Conservation (phyloP, 139 green algal species). For the Haematococcus lacustris region DNA sequence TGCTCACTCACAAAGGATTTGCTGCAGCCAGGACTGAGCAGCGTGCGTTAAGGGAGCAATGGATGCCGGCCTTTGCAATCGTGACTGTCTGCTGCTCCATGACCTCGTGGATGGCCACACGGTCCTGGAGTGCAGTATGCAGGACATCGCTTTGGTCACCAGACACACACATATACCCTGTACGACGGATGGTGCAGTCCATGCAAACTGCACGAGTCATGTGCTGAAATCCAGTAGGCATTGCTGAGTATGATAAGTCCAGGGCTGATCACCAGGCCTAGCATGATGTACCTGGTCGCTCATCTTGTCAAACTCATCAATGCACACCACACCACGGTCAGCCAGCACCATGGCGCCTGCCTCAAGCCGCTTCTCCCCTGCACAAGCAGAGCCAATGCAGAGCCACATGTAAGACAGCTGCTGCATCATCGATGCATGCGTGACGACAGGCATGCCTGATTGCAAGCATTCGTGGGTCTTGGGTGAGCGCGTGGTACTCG, state of each 20-base stretch:
- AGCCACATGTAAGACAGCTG: too few species aligned
- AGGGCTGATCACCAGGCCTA: too few species aligned
- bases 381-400: too few species aligned
- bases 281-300: constrained; percentile 81
- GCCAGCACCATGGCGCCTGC: constrained; percentile 97
- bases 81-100: constrained; percentile 98
- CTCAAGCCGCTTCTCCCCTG: constrained; percentile 90
- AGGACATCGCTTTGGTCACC: not conserved
- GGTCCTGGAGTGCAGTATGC: constrained; percentile 48
- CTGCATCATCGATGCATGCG: too few species aligned
- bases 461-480: too few species aligned
- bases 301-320: constrained; percentile 99
- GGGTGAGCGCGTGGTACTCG: too few species aligned
- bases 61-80: constrained; percentile 97
- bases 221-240: too few species aligned
- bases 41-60: constrained; percentile 91
- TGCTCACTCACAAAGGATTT: constrained; percentile 69
- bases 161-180: too few species aligned
- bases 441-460: too few species aligned
- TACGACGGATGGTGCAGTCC: too few species aligned
- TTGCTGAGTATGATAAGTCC: too few species aligned
- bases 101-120: constrained; percentile 97
- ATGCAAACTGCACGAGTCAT: too few species aligned
- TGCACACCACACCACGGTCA: constrained; percentile 95
- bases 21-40: constrained; percentile 88